Evolutionary conservation across 208 protist genomes (phyloP).

Genomic region (Balamuthia mandrillaris): DNA sequence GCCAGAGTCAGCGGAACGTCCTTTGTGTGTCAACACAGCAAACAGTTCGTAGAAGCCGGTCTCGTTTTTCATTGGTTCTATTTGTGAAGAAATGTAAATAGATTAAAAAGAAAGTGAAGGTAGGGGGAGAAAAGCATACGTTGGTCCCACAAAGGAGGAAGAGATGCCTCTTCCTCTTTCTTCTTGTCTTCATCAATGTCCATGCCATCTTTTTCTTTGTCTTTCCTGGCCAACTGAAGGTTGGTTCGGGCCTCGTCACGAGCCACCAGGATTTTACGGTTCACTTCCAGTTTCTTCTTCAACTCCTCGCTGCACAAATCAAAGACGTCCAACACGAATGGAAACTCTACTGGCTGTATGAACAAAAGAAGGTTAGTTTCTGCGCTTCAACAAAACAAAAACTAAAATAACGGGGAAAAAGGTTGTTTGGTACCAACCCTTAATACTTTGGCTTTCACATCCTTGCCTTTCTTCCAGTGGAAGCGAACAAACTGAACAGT

Average conservation of each 20-base stretch:
- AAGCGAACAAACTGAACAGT: constrained; percentile 72
- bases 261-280: constrained; percentile 40
- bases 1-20: constrained; percentile 68
- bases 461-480: constrained; percentile 55
- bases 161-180: constrained; percentile 1
- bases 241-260: background rate
- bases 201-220: constrained; percentile 10
- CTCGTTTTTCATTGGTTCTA: constrained; percentile 48
- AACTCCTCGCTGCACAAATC: constrained; percentile 65
- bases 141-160: constrained; percentile 13
- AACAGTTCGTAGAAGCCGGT: constrained; percentile 73
- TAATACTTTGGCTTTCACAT: constrained; percentile 68
- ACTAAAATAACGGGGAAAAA: background rate
- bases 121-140: too few relatives aligned
- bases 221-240: too few relatives aligned
- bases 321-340: constrained; percentile 64
- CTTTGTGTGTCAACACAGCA: constrained; percentile 73
- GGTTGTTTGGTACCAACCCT: background rate
- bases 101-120: too few relatives aligned
- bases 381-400: background rate
- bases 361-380: too few relatives aligned
- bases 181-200: constrained; percentile 4
- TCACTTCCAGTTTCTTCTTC: constrained; percentile 46
- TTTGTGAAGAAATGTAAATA: too few relatives aligned
- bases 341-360: constrained; percentile 61